These are phyloP conservation scores for Penicillium sp. DNA, from an alignment of 2,329 filamentous ascomycete species.

Conservation along the genomic window DNA sequence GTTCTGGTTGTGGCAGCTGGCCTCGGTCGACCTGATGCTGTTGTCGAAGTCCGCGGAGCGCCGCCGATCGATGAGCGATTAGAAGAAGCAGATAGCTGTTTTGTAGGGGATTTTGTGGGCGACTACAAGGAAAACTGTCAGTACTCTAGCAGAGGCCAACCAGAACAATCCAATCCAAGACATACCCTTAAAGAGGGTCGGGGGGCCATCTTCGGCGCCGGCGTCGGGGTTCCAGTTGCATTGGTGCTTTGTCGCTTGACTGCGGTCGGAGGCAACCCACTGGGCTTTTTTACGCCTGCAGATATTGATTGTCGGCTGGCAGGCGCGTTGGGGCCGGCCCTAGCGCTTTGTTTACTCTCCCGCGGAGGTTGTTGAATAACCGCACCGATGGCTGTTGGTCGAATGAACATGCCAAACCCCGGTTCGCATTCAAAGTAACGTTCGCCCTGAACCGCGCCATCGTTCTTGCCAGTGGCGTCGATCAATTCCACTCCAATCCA, in stretches of 20 bases:
- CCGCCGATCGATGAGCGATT: conserved; percentile 40
- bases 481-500: conserved; percentile 91
- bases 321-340: conserved; percentile 30
- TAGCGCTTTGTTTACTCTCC: conserved; percentile 40
- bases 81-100: conserved; percentile 59
- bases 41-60: conserved; percentile 54
- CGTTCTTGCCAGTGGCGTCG: conserved; percentile 82
- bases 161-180: not conserved
- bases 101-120: conserved; percentile 76
- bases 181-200: conserved; percentile 41
- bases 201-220: conserved; percentile 54
- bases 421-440: conserved; percentile 79
- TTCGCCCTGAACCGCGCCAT: conserved; percentile 83
- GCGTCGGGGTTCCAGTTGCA: conserved; percentile 66
- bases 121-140: conserved; percentile 51
- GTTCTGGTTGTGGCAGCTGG: conserved; percentile 57
- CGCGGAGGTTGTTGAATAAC: conserved; percentile 40
- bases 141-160: not conserved
- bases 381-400: conserved; percentile 65
- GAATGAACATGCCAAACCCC: conserved; percentile 80
- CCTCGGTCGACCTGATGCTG: conserved; percentile 50
- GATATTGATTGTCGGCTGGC: conserved; percentile 19
- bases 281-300: conserved; percentile 42
- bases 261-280: conserved; percentile 53
- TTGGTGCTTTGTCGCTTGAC: conserved; percentile 68